These are phyloP conservation scores for Alliaria petiolata DNA, from an alignment of 345 rosid genomes.

Conservation along the genomic window DNA sequence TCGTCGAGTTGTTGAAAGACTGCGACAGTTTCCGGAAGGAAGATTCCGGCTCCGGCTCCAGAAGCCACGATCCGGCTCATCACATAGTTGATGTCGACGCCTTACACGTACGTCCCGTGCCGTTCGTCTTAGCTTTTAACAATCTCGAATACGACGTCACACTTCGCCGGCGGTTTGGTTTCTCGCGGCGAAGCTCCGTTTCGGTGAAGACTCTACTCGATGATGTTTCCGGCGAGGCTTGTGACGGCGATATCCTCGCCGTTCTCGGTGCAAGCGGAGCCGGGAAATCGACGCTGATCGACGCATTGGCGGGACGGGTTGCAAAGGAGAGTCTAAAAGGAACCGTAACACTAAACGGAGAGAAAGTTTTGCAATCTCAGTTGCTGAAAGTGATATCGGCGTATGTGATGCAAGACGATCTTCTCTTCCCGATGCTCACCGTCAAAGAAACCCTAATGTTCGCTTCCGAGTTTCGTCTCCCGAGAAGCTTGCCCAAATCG, in stretches of 20 bases:
- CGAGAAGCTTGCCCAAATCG: slow-evolving; percentile 54
- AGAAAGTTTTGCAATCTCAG: slow-evolving; percentile 27
- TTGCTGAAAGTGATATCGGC: slow-evolving; percentile 67
- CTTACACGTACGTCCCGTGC: slow-evolving; percentile 20
- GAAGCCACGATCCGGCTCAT: slow-evolving; percentile 4
- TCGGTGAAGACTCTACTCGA: slow-evolving; percentile 41
- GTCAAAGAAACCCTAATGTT: slow-evolving; percentile 76
- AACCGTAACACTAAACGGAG: slow-evolving; percentile 61
- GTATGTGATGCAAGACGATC: slow-evolving; percentile 89
- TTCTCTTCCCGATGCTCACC: slow-evolving; percentile 67
- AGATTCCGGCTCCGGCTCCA: neutral
- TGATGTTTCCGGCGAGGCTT: slow-evolving; percentile 69
- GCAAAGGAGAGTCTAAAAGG: slow-evolving; percentile 69
- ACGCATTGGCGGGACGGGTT: slow-evolving; percentile 76
- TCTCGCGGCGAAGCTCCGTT: neutral
- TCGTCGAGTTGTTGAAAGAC: slow-evolving; percentile 16
- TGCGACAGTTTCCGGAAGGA: slow-evolving; percentile 28
- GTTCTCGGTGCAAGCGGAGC: slow-evolving; percentile 84
- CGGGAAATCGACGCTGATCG: slow-evolving; percentile 77
- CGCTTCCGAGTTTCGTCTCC: slow-evolving; percentile 74
- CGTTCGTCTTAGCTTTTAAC: slow-evolving; percentile 58
- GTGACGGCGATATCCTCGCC: slow-evolving; percentile 62
- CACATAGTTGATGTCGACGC: slow-evolving; percentile 17
- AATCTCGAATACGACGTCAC: slow-evolving; percentile 66
- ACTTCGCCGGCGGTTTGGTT: neutral